Conservation (phyloP, 768 basidiomycete genomes). For the Boletus barrowsii region DNA sequence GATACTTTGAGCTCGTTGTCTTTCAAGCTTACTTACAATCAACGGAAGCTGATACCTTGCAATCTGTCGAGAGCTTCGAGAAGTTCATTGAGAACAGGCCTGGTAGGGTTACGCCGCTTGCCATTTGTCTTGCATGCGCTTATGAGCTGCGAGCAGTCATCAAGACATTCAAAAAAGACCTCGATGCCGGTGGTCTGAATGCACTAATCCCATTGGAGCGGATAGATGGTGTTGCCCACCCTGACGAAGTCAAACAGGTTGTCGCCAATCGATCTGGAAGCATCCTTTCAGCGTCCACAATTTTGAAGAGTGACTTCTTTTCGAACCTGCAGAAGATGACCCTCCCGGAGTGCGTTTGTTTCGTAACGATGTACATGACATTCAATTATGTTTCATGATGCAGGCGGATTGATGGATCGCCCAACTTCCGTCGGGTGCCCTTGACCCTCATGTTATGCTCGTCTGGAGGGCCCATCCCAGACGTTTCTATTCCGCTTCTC, state of each 20-base stretch:
- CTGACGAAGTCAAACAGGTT: slow-evolving; percentile 87
- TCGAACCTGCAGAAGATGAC: slow-evolving; percentile 95
- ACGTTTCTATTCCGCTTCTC: slow-evolving; percentile 34
- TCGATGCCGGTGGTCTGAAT: slow-evolving; percentile 71
- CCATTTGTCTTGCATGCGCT: neutral
- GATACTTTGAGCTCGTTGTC: slow-evolving; percentile 82
- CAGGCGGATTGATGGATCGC: slow-evolving; percentile 88
- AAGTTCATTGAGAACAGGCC: slow-evolving; percentile 81
- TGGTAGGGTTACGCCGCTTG: slow-evolving; percentile 43
- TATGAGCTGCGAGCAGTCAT: slow-evolving; percentile 57
- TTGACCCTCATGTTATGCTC: slow-evolving; percentile 45
- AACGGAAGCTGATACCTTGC: slow-evolving; percentile 74
- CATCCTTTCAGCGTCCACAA: slow-evolving; percentile 87
- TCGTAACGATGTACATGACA: neutral
- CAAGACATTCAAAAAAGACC: slow-evolving; percentile 91
- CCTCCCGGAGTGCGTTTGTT: slow-evolving; percentile 71
- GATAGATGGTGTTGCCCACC: slow-evolving; percentile 71
- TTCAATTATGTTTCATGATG: slow-evolving; percentile 1
- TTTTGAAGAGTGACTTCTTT: slow-evolving; percentile 95
- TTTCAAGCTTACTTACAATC: slow-evolving; percentile 90
- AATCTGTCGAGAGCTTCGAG: slow-evolving; percentile 74
- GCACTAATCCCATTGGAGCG: slow-evolving; percentile 81
- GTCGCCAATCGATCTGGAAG: slow-evolving; percentile 82
- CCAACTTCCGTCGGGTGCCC: slow-evolving; percentile 86
- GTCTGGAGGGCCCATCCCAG: slow-evolving; percentile 26